Evolutionary conservation across 768 basidiomycete species (phyloP).

Genomic region (Sarcomyxa edulis): DNA sequence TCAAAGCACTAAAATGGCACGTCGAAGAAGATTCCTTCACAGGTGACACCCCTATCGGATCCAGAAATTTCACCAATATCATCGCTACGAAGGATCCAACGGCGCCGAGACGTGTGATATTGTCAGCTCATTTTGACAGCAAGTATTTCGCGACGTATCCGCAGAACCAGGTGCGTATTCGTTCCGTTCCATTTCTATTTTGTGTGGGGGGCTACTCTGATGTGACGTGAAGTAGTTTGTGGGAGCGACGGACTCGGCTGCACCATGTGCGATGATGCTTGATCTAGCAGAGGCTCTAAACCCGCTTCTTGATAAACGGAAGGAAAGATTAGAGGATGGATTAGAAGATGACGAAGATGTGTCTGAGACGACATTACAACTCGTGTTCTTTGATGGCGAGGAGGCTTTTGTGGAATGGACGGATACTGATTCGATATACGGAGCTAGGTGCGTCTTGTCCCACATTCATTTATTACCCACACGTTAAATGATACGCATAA

Average conservation of each 20-base stretch:
- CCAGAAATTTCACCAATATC: conserved; percentile 79
- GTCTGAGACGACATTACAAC: conserved; percentile 80
- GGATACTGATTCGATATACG: conserved; percentile 85
- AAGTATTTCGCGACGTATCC: conserved; percentile 77
- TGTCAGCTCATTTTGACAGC: conserved; percentile 94
- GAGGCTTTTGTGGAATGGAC: conserved; percentile 95
- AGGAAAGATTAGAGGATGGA: conserved; percentile 47
- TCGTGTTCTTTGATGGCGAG: conserved; percentile 97
- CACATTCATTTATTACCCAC: too few species aligned
- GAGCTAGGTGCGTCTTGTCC: conserved; percentile 64
- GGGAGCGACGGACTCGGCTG: conserved; percentile 96
- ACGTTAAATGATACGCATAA: conserved; percentile 2
- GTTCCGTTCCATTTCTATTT: not conserved
- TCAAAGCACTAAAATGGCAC: conserved; percentile 79
- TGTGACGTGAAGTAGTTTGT: conserved; percentile 59
- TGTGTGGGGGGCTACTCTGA: not conserved
- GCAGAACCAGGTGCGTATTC: conserved; percentile 59
- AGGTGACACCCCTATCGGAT: conserved; percentile 76
- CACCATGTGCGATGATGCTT: conserved; percentile 90
- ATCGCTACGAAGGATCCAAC: conserved; percentile 93
- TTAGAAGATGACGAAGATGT: conserved; percentile 70
- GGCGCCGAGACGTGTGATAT: conserved; percentile 72
- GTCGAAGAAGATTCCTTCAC: conserved; percentile 82
- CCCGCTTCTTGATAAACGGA: conserved; percentile 59
- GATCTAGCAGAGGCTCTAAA: conserved; percentile 85